Percentiles rank a stretch among this genome's conserved stretches.
These are phyloP conservation scores for Phytophthora pluvialis DNA, from an alignment of 352 stramenopile species.

Conservation along the genomic window DNA sequence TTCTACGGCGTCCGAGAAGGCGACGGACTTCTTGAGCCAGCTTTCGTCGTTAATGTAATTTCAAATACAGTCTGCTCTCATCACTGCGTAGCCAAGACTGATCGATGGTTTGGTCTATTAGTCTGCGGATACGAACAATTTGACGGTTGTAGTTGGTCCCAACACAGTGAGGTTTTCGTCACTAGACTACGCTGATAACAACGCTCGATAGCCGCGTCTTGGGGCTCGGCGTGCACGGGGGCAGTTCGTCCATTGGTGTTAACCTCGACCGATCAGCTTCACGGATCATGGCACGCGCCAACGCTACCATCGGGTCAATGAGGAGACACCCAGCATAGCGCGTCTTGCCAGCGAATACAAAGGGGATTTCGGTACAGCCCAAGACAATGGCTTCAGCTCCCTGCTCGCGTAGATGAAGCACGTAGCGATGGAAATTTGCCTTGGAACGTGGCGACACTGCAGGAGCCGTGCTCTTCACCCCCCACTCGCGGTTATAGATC, in stretches of 20 bases:
- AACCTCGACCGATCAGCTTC: constrained; percentile 59
- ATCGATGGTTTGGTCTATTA: constrained; percentile 13
- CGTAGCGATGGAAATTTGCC: constrained; percentile 71
- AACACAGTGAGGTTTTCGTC: too few relatives aligned
- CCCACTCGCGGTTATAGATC: constrained; percentile 76
- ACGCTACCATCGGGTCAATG: constrained; percentile 77
- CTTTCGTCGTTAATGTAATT: constrained; percentile 52
- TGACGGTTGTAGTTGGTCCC: too few relatives aligned
- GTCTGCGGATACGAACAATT: constrained; percentile 18
- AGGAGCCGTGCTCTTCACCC: constrained; percentile 78
- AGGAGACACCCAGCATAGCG: constrained; percentile 51
- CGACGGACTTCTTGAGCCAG: constrained; percentile 67
- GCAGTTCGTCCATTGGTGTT: constrained; percentile 27
- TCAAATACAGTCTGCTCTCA: constrained; percentile 15
- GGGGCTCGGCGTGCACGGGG: too few relatives aligned
- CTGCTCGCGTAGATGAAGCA: constrained; percentile 42
- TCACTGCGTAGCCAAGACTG: constrained; percentile 2
- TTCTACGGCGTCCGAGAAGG: constrained; percentile 48
- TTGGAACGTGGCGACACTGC: constrained; percentile 55
- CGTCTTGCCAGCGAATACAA: constrained; percentile 65
- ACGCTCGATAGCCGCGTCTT: too few relatives aligned
- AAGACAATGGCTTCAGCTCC: constrained; percentile 76
- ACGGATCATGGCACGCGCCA: constrained; percentile 76
- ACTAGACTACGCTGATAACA: too few relatives aligned
- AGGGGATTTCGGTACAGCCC: constrained; percentile 83